Percentiles rank a stretch among this genome's conserved stretches.
Evolutionary conservation across 345 rosid species (phyloP).

Genomic region (Erucastrum elatum): DNA sequence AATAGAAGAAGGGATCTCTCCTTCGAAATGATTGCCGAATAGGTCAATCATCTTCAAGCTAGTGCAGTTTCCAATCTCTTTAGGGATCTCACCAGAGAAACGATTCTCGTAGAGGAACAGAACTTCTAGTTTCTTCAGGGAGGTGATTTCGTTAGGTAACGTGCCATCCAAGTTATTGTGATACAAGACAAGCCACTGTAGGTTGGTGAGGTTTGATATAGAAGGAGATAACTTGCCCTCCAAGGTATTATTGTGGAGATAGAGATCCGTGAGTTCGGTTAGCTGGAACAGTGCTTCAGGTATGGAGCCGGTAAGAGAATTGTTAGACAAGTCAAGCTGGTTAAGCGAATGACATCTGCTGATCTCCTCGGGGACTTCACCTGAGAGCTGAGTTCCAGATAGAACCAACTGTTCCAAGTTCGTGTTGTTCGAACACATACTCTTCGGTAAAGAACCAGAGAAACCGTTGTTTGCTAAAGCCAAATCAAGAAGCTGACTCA

Average conservation of each 20-base stretch:
- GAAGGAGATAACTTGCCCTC: slow-evolving; percentile 63
- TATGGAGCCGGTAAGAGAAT: slow-evolving; percentile 64
- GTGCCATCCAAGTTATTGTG: slow-evolving; percentile 73
- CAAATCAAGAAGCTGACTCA: slow-evolving; percentile 60
- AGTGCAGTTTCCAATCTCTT: slow-evolving; percentile 85
- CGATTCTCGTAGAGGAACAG: slow-evolving; percentile 76
- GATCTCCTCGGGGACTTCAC: slow-evolving; percentile 67
- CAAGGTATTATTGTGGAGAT: slow-evolving; percentile 89
- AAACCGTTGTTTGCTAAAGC: slow-evolving; percentile 63
- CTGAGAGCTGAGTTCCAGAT: slow-evolving; percentile 59
- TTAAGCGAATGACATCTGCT: slow-evolving; percentile 57
- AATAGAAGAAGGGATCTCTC: slow-evolving; percentile 62
- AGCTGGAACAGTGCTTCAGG: slow-evolving; percentile 59
- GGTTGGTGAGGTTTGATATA: slow-evolving; percentile 64
- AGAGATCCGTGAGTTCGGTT: slow-evolving; percentile 57
- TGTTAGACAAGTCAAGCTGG: slow-evolving; percentile 81
- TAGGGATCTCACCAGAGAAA: slow-evolving; percentile 67
- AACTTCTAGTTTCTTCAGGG: slow-evolving; percentile 56
- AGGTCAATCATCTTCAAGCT: slow-evolving; percentile 71
- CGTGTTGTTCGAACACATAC: slow-evolving; percentile 58
- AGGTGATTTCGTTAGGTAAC: slow-evolving; percentile 65
- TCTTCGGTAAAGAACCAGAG: slow-evolving; percentile 56
- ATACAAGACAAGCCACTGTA: slow-evolving; percentile 66
- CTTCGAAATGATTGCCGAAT: slow-evolving; percentile 72
- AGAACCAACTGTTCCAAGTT: slow-evolving; percentile 53